Conservation (phyloP, 2,329 filamentous ascomycete genomes). For the Nigrograna mackinnonii region DNA sequence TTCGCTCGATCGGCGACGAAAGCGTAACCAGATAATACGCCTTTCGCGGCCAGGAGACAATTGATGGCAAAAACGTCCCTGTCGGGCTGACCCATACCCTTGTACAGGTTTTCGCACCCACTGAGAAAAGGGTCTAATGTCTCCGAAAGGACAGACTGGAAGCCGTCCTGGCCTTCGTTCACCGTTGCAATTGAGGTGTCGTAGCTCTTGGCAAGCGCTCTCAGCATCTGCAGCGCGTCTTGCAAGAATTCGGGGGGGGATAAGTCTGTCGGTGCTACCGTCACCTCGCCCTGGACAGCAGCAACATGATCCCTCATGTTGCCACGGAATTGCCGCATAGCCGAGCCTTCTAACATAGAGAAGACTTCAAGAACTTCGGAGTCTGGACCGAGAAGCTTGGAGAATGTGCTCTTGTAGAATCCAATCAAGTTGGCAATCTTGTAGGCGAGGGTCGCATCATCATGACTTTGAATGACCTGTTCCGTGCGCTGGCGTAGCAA, state of each 20-base stretch:
- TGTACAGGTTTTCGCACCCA: slow-evolving; percentile 72
- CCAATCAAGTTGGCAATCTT: slow-evolving; percentile 85
- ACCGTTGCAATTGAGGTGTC: slow-evolving; percentile 72
- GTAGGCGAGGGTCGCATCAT: slow-evolving; percentile 86
- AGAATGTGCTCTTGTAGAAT: slow-evolving; percentile 88
- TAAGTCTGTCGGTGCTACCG: slow-evolving; percentile 72
- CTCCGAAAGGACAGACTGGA: slow-evolving; percentile 74
- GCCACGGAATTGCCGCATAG: slow-evolving; percentile 79
- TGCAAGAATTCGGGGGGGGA: slow-evolving; percentile 78
- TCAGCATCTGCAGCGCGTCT: slow-evolving; percentile 78
- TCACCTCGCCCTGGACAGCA: slow-evolving; percentile 72
- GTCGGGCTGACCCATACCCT: slow-evolving; percentile 61
- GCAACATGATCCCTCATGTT: slow-evolving; percentile 81
- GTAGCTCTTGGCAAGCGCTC: slow-evolving; percentile 80
- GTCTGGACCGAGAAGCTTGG: slow-evolving; percentile 72
- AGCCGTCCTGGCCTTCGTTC: slow-evolving; percentile 66
- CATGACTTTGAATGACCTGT: slow-evolving; percentile 89
- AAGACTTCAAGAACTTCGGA: slow-evolving; percentile 74
- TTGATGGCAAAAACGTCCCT: slow-evolving; percentile 74
- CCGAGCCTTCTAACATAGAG: slow-evolving; percentile 70
- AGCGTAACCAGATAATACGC: slow-evolving; percentile 60
- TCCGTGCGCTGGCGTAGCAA: slow-evolving; percentile 89
- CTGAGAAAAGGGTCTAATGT: slow-evolving; percentile 85
- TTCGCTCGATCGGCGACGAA: slow-evolving; percentile 64
- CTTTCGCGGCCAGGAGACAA: slow-evolving; percentile 64